Evolutionary conservation across 2,329 filamentous ascomycete genomes (phyloP).

Genomic region (Arthrobotrys musiformis): DNA sequence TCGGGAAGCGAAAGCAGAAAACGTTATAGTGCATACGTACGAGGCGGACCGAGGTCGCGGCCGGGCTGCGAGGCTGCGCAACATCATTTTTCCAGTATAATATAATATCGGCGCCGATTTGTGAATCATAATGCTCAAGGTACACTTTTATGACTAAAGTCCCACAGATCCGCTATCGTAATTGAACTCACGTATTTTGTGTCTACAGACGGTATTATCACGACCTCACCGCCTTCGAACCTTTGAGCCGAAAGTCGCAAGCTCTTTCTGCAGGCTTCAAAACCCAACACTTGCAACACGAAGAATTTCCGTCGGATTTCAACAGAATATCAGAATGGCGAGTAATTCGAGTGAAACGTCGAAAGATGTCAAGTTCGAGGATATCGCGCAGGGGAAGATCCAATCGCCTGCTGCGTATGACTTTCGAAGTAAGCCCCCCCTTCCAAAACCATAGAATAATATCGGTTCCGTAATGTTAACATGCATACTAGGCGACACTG

Average conservation of each 20-base stretch:
- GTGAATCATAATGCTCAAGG: constrained; percentile 48
- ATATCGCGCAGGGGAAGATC: constrained; percentile 15
- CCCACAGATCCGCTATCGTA: background rate
- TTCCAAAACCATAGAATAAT: too few relatives aligned
- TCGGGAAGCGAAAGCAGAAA: constrained; percentile 11
- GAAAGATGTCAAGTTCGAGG: constrained; percentile 16
- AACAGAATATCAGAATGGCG: constrained; percentile 16
- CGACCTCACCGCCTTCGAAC: background rate
- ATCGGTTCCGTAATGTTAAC: background rate
- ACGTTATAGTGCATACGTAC: constrained; percentile 8
- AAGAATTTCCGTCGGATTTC: background rate
- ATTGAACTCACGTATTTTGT: background rate
- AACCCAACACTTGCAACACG: constrained; percentile 41
- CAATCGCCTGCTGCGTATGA: constrained; percentile 42
- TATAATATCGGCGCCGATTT: constrained; percentile 17
- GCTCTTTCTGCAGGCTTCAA: constrained; percentile 7
- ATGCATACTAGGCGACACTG: constrained; percentile 67
- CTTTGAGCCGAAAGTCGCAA: constrained; percentile 11
- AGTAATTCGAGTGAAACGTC: constrained; percentile 1
- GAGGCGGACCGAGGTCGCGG: constrained; percentile 8
- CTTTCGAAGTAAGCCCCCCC: constrained; percentile 25
- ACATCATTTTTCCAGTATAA: constrained; percentile 7
- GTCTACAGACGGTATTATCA: background rate
- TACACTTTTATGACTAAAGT: background rate
- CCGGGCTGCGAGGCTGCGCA: constrained; percentile 1